Base-by-base conservation (phyloP, 2,329 filamentous ascomycete genomes). In the Aspergillus tamarii region DNA sequence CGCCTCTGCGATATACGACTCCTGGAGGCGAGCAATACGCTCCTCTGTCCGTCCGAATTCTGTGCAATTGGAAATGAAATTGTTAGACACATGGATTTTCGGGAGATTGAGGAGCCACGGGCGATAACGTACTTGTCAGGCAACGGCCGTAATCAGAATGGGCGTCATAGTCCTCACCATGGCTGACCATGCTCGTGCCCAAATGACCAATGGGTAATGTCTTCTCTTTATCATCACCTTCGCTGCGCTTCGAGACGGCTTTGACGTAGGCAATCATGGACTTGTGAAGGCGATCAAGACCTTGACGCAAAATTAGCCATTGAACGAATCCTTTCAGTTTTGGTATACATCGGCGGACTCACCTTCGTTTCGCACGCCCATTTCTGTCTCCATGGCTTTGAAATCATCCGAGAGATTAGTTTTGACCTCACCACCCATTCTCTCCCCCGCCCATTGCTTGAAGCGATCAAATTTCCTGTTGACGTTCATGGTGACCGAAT, bases 381-480 rank as follows among this genome's bases (percentile, higher is more conserved):
- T 98, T 81, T 98, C 94, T 61, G 87, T 84, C 81, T 98, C 94
- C 72, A 98, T 82, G 64, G 87, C 87, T 81, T 92, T 96, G 86
- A 98, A 98, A 74, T 97, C 91, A 59, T 98, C 93, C 0, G 92
- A 91, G 67, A 93, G 88, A 76, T 85, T 88, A 11, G 94, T 97
- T 82, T 93, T 95, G 80, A 89, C 87, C 80, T 97, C 94, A 69
- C 88, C 88, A 72, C 94, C 94, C 92, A 98, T 97, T 81, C 94
- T 92, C 83, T 98, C 94, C 70, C 93, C 93, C 43, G 94, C 93
- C 94, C 94, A 98, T 90, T 98, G 94, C 84, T 94, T 96, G 84
- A 96, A 90, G 75, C 94, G 91, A 81, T 94, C 94, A 77, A 98
- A 88, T 78, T 96, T 97, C 85, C 96, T 97, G 80, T 88, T 89